Base-by-base conservation (phyloP, 2,329 filamentous ascomycete genomes). In the Cladosporium sp. region DNA sequence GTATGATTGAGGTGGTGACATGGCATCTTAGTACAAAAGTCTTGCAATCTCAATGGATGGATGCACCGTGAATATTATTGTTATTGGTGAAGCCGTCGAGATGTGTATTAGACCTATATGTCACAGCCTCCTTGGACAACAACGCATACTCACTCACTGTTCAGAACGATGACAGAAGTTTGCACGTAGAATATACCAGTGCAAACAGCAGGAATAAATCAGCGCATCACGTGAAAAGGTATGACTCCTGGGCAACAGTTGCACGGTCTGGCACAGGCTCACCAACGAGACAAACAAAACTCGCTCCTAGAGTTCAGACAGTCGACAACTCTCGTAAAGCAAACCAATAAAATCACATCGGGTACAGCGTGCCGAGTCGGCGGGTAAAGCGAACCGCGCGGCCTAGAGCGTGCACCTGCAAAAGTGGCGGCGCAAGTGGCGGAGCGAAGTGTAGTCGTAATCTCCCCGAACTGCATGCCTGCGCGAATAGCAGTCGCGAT, bases 1-100 rank as follows among this genome's bases (percentile, higher is more conserved):
- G 74, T 83, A 83, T 68, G 73, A 76, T 59, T 77, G 68, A 73
- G 28, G 39, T 21, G n/a, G 18, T 43, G 39, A 18, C n/a, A 3
- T 46, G n/a, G 8, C n/a, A 23, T 46, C 3, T 23, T 21, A n/a
- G n/a, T n/a, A 43, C 39, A 46, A 46, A 46, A 46, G 39, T 13
- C 39, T 13, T 46, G 39, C n/a, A 46, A 13, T n/a, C 7, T 23
- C 39, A 46, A 46, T 43, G 39, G 39, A 21, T 43, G 5, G 7
- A 43, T 43, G 36, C 36, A 8, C 36, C 36, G 7, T n/a, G 16
- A 39, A 39, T 18, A 34, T 39, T 39, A 16, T n/a, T 39, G 16
- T 43, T 2, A 2, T 43, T 2, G n/a, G n/a, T 11, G 39, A 46
- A 21, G 39, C 39, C 16, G 39, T 46, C 39, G 7, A 13, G 5